Conservation (phyloP, 2,329 filamentous ascomycete genomes). For the Chrysoporthe cubensis region DNA sequence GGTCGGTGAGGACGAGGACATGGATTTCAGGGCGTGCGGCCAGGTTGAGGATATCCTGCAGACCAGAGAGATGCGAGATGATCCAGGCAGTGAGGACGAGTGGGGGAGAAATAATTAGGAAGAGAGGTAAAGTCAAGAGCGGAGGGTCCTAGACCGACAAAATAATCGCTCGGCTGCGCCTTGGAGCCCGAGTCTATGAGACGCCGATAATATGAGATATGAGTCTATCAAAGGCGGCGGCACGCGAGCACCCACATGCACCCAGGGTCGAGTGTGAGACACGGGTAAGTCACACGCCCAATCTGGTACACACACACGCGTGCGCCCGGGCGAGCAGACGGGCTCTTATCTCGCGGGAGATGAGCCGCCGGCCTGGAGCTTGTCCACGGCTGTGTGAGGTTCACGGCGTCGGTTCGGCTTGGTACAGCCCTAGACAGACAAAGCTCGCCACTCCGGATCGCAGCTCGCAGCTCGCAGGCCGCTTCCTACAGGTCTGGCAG, state of each 20-base stretch:
- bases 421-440: too few relatives aligned
- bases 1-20: conserved; percentile 6
- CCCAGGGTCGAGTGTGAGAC: conserved; percentile 17
- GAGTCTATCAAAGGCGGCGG: conserved; percentile 22
- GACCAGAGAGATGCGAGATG: background rate
- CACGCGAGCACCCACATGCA: conserved; percentile 24
- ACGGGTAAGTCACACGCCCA: conserved; percentile 21
- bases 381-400: too few relatives aligned
- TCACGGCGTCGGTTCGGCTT: too few relatives aligned
- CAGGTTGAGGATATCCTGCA: background rate
- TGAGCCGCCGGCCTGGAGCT: conserved; percentile 10
- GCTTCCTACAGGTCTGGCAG: background rate
- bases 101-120: background rate
- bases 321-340: background rate
- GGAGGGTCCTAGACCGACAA: conserved; percentile 11
- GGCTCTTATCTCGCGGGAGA: background rate
- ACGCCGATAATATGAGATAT: background rate
- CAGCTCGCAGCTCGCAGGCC: too few relatives aligned
- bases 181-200: conserved; percentile 8
- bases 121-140: background rate
- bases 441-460: too few relatives aligned
- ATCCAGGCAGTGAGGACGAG: background rate
- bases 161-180: conserved; percentile 12
- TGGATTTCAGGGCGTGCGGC: background rate
- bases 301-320: conserved; percentile 5